Conservation (phyloP, 2,329 filamentous ascomycete species). For the Colletotrichum sp. region DNA sequence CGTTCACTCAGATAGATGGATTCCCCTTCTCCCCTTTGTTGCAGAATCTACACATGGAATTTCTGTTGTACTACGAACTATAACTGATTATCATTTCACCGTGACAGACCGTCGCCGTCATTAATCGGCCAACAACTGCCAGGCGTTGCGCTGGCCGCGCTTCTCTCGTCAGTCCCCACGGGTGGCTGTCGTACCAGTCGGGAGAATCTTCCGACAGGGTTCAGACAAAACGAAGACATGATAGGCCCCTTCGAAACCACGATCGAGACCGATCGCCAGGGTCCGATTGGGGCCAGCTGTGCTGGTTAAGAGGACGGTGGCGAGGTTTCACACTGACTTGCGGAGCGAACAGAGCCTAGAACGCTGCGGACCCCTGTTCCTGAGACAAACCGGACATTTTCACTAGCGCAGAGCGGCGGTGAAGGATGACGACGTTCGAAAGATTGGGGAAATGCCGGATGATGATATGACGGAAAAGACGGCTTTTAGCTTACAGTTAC, state of each 20-base stretch:
- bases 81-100: slow-evolving; percentile 45
- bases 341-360: not conserved
- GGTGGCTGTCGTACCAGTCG: not conserved
- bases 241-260: not conserved
- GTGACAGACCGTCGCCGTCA: slow-evolving; percentile 46
- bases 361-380: slow-evolving; percentile 4
- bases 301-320: not conserved
- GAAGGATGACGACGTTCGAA: not conserved
- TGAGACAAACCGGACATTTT: slow-evolving; percentile 4
- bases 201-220: not conserved
- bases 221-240: not conserved
- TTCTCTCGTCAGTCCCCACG: not conserved
- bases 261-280: slow-evolving; percentile 5
- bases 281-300: not conserved
- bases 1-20: slow-evolving; percentile 19
- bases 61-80: slow-evolving; percentile 30
- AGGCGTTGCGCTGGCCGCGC: not conserved
- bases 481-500: not conserved
- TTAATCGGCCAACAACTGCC: slow-evolving; percentile 18
- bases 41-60: slow-evolving; percentile 23
- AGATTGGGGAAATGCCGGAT: slow-evolving; percentile 11
- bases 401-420: slow-evolving; percentile 11
- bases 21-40: not conserved
- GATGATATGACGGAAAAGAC: slow-evolving; percentile 16
- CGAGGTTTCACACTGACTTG: not conserved